These are phyloP conservation scores for Elaeis oleifera DNA, from an alignment of 202 grass and related monocot genomes.

Conservation along the genomic window DNA sequence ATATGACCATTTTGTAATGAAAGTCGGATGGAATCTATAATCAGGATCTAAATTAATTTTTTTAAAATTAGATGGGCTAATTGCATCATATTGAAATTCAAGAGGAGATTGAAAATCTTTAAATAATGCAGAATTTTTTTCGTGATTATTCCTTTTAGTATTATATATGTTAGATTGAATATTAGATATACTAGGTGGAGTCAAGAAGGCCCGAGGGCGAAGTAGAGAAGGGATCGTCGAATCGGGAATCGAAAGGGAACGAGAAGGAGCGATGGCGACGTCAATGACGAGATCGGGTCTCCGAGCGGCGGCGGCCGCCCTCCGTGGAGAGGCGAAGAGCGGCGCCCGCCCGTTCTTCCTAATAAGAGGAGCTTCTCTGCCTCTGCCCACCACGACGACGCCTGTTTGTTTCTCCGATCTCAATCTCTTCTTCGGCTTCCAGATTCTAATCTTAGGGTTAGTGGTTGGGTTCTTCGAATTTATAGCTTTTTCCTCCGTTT, in stretches of 20 bases:
- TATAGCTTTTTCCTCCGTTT: background rate
- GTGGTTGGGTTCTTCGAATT: background rate
- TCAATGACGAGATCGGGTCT: conserved; percentile 24
- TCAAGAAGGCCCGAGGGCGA: no score
- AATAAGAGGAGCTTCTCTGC: conserved; percentile 27
- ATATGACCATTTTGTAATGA: no score
- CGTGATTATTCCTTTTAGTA: no score
- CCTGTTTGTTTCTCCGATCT: conserved; percentile 21
- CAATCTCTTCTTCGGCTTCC: background rate
- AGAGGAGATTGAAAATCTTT: no score
- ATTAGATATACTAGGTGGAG: no score
- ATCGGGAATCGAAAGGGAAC: background rate
- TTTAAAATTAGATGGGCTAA: no score
- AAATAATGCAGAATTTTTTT: no score
- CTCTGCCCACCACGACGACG: conserved; percentile 42
- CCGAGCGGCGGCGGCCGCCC: conserved; percentile 5
- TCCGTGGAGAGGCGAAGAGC: background rate
- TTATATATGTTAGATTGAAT: no score
- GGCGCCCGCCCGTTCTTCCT: background rate
- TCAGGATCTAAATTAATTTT: no score
- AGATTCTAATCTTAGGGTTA: background rate
- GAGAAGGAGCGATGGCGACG: conserved; percentile 22
- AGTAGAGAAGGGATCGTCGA: no score
- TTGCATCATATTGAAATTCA: no score
- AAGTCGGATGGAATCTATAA: no score